Percentiles rank a stretch among this genome's conserved stretches.
These are phyloP conservation scores for Aspergillus funiculosus DNA, from an alignment of 495 filamentous ascomycete genomes.

Conservation along the genomic window DNA sequence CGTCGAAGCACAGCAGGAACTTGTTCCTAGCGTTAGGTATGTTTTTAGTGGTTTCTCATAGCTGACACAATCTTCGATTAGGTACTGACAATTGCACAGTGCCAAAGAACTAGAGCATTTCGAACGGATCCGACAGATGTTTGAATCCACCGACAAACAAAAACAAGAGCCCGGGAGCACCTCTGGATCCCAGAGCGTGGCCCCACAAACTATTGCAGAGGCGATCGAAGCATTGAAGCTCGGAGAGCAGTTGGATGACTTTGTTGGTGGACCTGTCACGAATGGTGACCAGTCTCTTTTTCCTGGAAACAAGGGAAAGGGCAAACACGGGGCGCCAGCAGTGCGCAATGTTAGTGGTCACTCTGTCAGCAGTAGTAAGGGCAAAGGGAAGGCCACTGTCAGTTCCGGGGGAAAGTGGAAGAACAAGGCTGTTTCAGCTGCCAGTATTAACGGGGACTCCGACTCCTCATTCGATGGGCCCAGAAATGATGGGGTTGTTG, in stretches of 20 bases:
- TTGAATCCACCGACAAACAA: conserved; percentile 56
- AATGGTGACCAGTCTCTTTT: conserved; percentile 28
- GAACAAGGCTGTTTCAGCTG: conserved; percentile 30
- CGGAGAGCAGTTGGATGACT: conserved; percentile 17
- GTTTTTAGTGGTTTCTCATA: too few relatives aligned
- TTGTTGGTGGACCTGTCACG: conserved; percentile 21
- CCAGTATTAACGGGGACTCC: conserved; percentile 29
- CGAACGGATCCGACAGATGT: conserved; percentile 70
- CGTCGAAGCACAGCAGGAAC: conserved; percentile 66
- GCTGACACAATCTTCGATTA: too few relatives aligned
- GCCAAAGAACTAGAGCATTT: conserved; percentile 91
- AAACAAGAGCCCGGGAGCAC: conserved; percentile 29
- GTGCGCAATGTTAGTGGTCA: conserved; percentile 28
- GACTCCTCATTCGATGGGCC: conserved; percentile 37
- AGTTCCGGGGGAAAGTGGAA: conserved; percentile 47
- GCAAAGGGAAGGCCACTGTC: conserved; percentile 31
- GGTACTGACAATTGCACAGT: conserved; percentile 43
- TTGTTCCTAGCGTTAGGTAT: conserved; percentile 82
- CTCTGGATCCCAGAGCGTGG: conserved; percentile 21
- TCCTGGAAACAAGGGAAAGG: conserved; percentile 21
- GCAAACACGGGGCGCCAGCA: conserved; percentile 27
- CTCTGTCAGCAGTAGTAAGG: conserved; percentile 32
- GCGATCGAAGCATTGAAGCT: conserved; percentile 34
- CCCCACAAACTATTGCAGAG: conserved; percentile 35
- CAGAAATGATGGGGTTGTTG: conserved; percentile 30